phyloP scores from a whole-genome alignment of 202 grass and related monocot species.

The Bolboschoenoplectus hybrid region DNA sequence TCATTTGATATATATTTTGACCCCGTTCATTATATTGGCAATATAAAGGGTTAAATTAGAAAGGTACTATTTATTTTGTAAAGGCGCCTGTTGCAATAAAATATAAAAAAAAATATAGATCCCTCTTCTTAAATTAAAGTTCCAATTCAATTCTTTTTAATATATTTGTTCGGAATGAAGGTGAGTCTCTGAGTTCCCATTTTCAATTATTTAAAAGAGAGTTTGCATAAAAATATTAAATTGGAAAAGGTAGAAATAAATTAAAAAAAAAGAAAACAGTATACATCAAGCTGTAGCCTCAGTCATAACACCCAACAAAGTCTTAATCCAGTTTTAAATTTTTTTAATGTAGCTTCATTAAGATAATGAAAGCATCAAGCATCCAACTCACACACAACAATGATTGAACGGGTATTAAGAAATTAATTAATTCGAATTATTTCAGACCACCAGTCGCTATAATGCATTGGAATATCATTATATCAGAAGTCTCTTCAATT shows the following conservation, averaged over 20 bases:
- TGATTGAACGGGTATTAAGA: slow-evolving; percentile 29
- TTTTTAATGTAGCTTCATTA: neutral
- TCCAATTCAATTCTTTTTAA: no score
- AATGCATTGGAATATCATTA: slow-evolving; percentile 11
- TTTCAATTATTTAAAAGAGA: neutral
- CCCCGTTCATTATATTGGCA: no score
- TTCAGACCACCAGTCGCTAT: slow-evolving; percentile 4
- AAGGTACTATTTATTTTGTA: no score
- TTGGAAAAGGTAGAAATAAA: neutral
- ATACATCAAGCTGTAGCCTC: neutral
- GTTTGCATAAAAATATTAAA: neutral
- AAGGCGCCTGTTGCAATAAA: no score
- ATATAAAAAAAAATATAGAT: no score
- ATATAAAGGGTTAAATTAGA: no score
- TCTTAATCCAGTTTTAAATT: neutral
- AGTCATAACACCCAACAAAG: neutral
- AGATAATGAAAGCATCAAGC: slow-evolving; percentile 27
- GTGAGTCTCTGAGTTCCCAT: neutral
- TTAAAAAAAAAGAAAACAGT: neutral
- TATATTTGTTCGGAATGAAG: no score
- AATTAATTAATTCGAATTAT: slow-evolving; percentile 2
- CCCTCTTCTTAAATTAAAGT: no score
- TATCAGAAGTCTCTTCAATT: neutral
- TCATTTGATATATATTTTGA: no score
- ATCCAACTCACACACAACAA: slow-evolving; percentile 36